Conservation (phyloP, 768 basidiomycete genomes). For the Fomitopsis serialis region DNA sequence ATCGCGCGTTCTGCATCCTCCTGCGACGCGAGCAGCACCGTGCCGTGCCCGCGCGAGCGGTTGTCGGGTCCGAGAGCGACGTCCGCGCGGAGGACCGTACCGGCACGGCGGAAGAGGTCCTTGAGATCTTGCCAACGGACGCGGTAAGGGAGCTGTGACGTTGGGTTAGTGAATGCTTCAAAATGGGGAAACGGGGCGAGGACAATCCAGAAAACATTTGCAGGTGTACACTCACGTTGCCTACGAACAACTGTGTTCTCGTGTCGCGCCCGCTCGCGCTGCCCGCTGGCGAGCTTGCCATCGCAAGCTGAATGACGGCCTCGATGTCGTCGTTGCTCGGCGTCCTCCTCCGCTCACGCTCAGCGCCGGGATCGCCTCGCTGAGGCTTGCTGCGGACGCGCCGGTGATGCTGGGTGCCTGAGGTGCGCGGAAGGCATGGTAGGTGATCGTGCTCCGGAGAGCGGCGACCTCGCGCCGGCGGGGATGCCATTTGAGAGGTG, state of each 20-base stretch:
- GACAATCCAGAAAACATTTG: background rate
- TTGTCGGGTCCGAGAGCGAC: constrained; percentile 72
- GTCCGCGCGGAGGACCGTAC: constrained; percentile 55
- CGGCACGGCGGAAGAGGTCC: constrained; percentile 93
- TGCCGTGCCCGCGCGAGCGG: constrained; percentile 89
- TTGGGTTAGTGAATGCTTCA: too few relatives aligned
- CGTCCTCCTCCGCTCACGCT: background rate
- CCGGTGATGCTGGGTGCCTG: background rate
- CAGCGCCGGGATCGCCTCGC: background rate
- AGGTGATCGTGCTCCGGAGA: background rate
- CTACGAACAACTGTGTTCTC: constrained; percentile 92
- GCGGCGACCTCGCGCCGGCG: background rate
- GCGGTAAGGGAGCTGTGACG: constrained; percentile 93
- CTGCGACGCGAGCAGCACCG: constrained; percentile 89
- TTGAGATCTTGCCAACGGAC: constrained; percentile 99
- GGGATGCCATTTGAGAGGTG: background rate
- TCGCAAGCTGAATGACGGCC: constrained; percentile 89
- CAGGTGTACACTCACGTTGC: constrained; percentile 60
- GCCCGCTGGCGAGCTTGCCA: constrained; percentile 51
- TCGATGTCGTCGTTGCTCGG: constrained; percentile 75
- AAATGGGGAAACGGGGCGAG: too few relatives aligned
- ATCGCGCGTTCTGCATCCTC: constrained; percentile 94
- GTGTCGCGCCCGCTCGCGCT: constrained; percentile 63
- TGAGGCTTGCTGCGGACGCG: background rate
- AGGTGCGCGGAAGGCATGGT: background rate